A percentile compares a stretch with the other conserved stretches of the same genome.
These are phyloP conservation scores for Candida easanensis DNA, from an alignment of 805 yeast genomes.

Conservation along the genomic window DNA sequence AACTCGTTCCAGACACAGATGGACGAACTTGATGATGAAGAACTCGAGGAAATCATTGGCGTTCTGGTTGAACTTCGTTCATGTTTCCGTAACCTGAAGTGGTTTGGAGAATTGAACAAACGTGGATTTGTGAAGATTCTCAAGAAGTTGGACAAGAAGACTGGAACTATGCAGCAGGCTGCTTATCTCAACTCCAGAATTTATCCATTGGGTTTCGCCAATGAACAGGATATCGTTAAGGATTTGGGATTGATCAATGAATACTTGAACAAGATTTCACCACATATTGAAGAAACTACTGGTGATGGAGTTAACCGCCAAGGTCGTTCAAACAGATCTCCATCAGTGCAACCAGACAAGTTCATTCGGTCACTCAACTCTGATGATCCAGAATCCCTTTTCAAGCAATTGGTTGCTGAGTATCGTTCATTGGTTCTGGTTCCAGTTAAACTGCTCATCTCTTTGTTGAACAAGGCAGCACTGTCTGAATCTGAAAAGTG, in stretches of 20 bases:
- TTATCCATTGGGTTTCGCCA: conserved; percentile 72
- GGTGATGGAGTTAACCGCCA: not conserved
- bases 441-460: conserved; percentile 54
- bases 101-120: conserved; percentile 92
- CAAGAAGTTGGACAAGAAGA: conserved; percentile 86
- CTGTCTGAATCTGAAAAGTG: conserved; percentile 51
- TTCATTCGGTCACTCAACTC: conserved; percentile 29
- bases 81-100: conserved; percentile 76
- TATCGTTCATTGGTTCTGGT: conserved; percentile 45
- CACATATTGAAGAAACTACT: conserved; percentile 25
- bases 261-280: conserved; percentile 51
- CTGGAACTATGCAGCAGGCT: conserved; percentile 55
- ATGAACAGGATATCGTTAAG: conserved; percentile 55
- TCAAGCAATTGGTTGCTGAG: conserved; percentile 40
- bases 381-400: conserved; percentile 46
- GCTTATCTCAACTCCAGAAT: conserved; percentile 65
- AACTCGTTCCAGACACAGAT: conserved; percentile 31
- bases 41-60: conserved; percentile 56
- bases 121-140: conserved; percentile 86
- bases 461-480: conserved; percentile 65
- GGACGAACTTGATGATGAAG: conserved; percentile 47
- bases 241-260: conserved; percentile 52
- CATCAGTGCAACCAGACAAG: conserved; percentile 22
- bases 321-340: conserved; percentile 8
- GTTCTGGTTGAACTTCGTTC: conserved; percentile 75